These are phyloP conservation scores for Suillus cothurnatus DNA, from an alignment of 768 basidiomycete species.

Conservation along the genomic window DNA sequence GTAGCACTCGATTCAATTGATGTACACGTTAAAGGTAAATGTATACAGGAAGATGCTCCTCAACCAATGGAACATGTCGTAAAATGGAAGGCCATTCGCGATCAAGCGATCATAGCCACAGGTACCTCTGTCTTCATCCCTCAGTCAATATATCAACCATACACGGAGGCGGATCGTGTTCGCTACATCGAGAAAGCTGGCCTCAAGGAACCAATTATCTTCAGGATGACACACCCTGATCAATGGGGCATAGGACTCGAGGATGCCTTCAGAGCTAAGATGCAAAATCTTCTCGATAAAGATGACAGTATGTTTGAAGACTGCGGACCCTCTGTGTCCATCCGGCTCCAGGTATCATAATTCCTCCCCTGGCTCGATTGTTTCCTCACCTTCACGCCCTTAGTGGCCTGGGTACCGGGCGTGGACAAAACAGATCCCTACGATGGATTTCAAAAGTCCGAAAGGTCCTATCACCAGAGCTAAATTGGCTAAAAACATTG, in stretches of 20 bases:
- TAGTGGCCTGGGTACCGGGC: constrained; percentile 82
- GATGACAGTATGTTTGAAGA: constrained; percentile 70
- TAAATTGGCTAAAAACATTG: constrained; percentile 79
- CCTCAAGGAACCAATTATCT: constrained; percentile 66
- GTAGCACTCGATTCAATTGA: not conserved
- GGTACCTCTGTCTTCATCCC: constrained; percentile 56
- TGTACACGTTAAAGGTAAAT: not conserved
- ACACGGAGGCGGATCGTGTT: constrained; percentile 73
- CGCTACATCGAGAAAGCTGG: constrained; percentile 74
- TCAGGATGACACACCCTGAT: constrained; percentile 51
- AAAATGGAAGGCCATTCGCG: constrained; percentile 27
- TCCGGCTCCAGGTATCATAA: constrained; percentile 65
- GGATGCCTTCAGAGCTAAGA: constrained; percentile 65
- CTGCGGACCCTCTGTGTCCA: constrained; percentile 79
- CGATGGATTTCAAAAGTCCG: constrained; percentile 76
- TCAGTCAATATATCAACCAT: constrained; percentile 73
- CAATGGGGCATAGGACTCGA: constrained; percentile 64
- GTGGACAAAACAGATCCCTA: constrained; percentile 83
- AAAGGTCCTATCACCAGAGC: constrained; percentile 75
- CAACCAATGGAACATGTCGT: constrained; percentile 27
- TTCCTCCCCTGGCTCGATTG: constrained; percentile 2
- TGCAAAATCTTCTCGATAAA: constrained; percentile 54
- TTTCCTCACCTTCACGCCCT: constrained; percentile 6
- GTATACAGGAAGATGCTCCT: constrained; percentile 23
- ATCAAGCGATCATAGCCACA: constrained; percentile 22